Evolutionary conservation across 2,329 filamentous ascomycete species (phyloP), one percentile per base, ranked within the genome.

Genomic region (Davidsoniella virescens): DNA sequence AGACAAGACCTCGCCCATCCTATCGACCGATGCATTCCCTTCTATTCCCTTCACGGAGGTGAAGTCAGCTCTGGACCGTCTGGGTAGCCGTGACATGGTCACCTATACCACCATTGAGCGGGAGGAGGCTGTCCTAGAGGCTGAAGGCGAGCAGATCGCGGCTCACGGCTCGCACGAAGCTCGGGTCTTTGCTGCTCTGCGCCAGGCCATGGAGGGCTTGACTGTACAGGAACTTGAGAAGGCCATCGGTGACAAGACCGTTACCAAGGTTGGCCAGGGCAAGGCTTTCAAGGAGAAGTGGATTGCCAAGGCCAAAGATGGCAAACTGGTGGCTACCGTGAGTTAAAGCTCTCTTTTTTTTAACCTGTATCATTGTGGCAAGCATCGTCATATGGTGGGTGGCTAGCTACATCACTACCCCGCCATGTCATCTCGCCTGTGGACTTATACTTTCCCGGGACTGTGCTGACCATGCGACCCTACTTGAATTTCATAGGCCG

Each of bases 261-360:
- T 77, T 42, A 73, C 81, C 46, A 90, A 86, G 68, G 71, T 95
- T 54, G 92, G 92, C n/a, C 84, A 92, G 63, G 87, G 87, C 59
- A 94, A 92, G 69, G 90, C 90, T 33, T 94, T 96, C 71, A 93
- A 77, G 62, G 75, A 80, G 64, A 82, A 80, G 62, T 84, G 79
- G 80, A 82, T 83, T 55, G 63, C 66, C 10, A 81, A 78, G 66
- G 75, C 72, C 55, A 71, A 76, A 58, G 71, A 73, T 20, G 72
- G 73, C 55, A 71, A 70, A 60, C 63, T 77, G 48, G 66, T 75
- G 44, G 70, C 73, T 54, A 65, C 69, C 58, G 75, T 75, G 57
- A 58, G 69, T 62, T 23, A 9, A 23, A 23, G 12, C 20, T 33
- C 29, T 33, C 9, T 33, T 33, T 33, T 29, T 33, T 12, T 33